These are phyloP conservation scores for Globisporangium paddicum DNA, from an alignment of 352 stramenopile species.

Conservation along the genomic window DNA sequence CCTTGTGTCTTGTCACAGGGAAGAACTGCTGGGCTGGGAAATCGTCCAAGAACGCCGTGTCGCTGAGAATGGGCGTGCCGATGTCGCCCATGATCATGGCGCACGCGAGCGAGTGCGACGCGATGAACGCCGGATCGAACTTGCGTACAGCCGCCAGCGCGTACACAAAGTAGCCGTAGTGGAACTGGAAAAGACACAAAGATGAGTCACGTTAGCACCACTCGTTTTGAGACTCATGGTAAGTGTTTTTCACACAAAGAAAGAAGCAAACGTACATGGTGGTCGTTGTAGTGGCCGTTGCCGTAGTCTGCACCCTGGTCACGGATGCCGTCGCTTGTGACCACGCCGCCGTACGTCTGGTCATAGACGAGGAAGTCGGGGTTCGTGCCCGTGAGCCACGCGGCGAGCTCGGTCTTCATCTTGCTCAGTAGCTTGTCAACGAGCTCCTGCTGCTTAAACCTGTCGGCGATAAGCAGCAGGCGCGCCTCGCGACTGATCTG, in stretches of 20 bases:
- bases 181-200: slow-evolving; percentile 64
- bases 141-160: slow-evolving; percentile 71
- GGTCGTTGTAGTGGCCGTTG: slow-evolving; percentile 88
- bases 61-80: slow-evolving; percentile 38
- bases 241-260: too few species aligned
- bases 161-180: slow-evolving; percentile 94
- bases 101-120: slow-evolving; percentile 40
- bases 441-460: slow-evolving; percentile 48
- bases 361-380: slow-evolving; percentile 88
- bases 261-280: too few species aligned
- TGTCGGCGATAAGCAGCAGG: slow-evolving; percentile 72
- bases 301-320: slow-evolving; percentile 68
- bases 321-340: slow-evolving; percentile 81
- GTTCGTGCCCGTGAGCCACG: slow-evolving; percentile 66
- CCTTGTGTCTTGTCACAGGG: slow-evolving; percentile 90
- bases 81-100: slow-evolving; percentile 70
- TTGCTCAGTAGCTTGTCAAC: slow-evolving; percentile 44
- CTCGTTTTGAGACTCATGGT: too few species aligned
- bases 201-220: neutral
- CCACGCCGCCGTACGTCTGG: slow-evolving; percentile 88
- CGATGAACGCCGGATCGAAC: slow-evolving; percentile 70
- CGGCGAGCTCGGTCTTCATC: slow-evolving; percentile 45
- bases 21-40: slow-evolving; percentile 62
- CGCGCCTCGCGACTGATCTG: slow-evolving; percentile 67
- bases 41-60: slow-evolving; percentile 48